These are phyloP conservation scores for Protomyces inundatus DNA, from an alignment of 1,139 yeast species.

Conservation along the genomic window DNA sequence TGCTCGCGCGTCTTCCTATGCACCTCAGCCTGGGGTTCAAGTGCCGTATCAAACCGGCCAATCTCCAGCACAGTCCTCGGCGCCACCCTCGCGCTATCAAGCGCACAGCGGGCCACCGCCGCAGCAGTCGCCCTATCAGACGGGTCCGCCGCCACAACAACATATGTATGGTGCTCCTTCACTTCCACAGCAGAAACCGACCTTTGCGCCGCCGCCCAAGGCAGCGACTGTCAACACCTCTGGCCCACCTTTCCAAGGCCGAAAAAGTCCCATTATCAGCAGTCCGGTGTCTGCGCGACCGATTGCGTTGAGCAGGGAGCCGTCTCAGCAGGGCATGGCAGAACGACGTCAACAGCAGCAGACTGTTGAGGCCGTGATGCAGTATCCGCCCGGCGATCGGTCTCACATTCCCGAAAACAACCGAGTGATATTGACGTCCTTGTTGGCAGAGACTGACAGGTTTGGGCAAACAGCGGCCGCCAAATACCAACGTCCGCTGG, in stretches of 20 bases:
- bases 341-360: conserved; percentile 24
- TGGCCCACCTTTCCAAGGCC: conserved; percentile 30
- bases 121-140: neutral
- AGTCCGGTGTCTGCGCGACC: conserved; percentile 39
- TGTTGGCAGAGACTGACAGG: conserved; percentile 39
- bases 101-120: neutral
- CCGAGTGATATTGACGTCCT: conserved; percentile 53
- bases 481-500: conserved; percentile 64
- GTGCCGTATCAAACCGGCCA: neutral
- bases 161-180: neutral
- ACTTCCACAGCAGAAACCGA: conserved; percentile 32
- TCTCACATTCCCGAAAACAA: conserved; percentile 55
- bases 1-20: conserved; percentile 1
- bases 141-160: neutral
- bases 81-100: neutral
- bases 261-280: conserved; percentile 16
- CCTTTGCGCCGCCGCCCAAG: conserved; percentile 28
- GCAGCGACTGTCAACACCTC: conserved; percentile 34
- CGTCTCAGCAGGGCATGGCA: conserved; percentile 29
- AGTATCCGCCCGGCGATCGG: conserved; percentile 65
- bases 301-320: conserved; percentile 33
- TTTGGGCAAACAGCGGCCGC: conserved; percentile 62
- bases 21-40: neutral
- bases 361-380: conserved; percentile 37
- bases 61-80: neutral